Evolutionary conservation across 441 rosid genomes (phyloP).

Genomic region (Omphalea diandra): DNA sequence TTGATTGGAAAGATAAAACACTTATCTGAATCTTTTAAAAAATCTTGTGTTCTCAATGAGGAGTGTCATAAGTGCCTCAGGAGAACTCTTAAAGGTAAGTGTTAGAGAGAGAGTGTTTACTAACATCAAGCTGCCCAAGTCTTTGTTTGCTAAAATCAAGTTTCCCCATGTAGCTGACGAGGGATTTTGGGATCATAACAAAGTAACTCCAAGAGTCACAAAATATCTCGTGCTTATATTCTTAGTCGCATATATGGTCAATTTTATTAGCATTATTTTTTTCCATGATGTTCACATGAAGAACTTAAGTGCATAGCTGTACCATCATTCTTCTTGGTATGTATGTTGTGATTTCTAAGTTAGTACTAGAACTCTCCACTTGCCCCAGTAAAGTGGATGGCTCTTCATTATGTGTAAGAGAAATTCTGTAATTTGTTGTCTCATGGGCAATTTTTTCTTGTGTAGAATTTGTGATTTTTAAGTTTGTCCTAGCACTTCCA

Average conservation of each 20-base stretch:
- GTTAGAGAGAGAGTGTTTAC: no score
- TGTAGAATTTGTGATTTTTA: not conserved
- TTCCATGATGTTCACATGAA: not conserved
- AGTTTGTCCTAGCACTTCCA: not conserved
- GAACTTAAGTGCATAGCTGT: not conserved
- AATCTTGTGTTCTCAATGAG: not conserved
- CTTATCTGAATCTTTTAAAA: not conserved
- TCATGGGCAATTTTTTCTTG: not conserved
- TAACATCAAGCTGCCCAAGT: no score
- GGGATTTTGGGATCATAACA: no score
- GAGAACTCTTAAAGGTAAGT: no score
- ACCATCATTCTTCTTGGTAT: not conserved
- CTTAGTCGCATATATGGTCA: not conserved
- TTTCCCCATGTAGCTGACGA: no score
- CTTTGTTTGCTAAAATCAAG: no score
- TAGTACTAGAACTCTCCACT: not conserved
- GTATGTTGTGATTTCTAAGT: not conserved
- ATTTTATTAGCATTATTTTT: constrained; percentile 1
- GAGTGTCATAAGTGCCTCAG: no score
- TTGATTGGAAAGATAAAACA: not conserved
- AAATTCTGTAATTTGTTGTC: not conserved
- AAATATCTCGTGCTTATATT: not conserved
- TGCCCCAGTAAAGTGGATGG: not conserved
- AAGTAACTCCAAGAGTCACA: not conserved
- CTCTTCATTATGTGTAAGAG: not conserved